Evolutionary conservation across 1,284 basidiomycete genomes (phyloP).

Genomic region (Somion occarium): DNA sequence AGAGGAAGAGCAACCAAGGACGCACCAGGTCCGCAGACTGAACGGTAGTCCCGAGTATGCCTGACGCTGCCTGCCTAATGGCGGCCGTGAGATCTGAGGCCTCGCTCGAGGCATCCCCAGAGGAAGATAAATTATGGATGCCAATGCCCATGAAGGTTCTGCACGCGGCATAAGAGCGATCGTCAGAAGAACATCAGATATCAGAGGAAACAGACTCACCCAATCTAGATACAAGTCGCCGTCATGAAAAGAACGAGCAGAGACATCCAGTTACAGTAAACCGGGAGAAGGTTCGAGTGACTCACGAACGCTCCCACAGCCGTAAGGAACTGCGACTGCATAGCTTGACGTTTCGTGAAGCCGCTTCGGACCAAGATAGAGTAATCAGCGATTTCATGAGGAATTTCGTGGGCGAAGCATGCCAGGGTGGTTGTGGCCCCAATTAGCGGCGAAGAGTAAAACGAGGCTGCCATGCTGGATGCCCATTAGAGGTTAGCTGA

Average conservation of each 20-base stretch:
- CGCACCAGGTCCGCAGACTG: slow-evolving; percentile 70
- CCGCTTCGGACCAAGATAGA: slow-evolving; percentile 86
- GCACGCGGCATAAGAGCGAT: slow-evolving; percentile 2
- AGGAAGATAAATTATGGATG: slow-evolving; percentile 64
- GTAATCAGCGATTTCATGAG: slow-evolving; percentile 90
- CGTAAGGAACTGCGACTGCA: slow-evolving; percentile 88
- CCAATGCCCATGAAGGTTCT: slow-evolving; percentile 89
- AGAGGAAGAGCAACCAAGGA: slow-evolving; percentile 10
- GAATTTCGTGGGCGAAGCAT: slow-evolving; percentile 90
- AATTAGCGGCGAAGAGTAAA: slow-evolving; percentile 85
- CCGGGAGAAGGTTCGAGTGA: slow-evolving; percentile 16
- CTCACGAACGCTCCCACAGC: slow-evolving; percentile 86
- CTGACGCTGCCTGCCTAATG: slow-evolving; percentile 64
- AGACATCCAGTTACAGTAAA: background rate
- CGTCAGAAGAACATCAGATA: background rate
- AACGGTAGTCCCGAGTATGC: slow-evolving; percentile 78
- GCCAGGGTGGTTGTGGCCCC: slow-evolving; percentile 88
- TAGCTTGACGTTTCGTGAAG: slow-evolving; percentile 84
- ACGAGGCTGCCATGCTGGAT: slow-evolving; percentile 83
- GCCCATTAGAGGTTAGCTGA: slow-evolving; percentile 1
- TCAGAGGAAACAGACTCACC: slow-evolving; percentile 33
- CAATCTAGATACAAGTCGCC: slow-evolving; percentile 31
- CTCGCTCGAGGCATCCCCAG: slow-evolving; percentile 37
- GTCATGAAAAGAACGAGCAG: background rate
- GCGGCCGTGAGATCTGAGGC: slow-evolving; percentile 61